Evolutionary conservation across 306 rosid species (phyloP).

Genomic region (Quercus mongolica): DNA sequence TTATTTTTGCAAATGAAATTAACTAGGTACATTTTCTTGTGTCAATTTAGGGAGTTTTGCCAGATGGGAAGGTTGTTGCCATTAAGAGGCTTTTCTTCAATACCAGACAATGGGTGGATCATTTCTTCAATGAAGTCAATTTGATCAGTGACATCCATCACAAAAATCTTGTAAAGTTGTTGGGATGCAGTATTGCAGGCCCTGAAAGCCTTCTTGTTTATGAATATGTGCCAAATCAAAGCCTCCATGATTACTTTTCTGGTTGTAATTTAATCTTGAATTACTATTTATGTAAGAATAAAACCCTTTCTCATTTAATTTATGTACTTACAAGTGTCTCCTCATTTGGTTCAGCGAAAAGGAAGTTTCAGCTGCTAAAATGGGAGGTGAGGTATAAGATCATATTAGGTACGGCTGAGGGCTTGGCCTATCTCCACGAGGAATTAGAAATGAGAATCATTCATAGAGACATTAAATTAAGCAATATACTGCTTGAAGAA

Average conservation of each 20-base stretch:
- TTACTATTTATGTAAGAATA: neutral
- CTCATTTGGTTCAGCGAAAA: slow-evolving; percentile 13
- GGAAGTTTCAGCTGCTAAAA: slow-evolving; percentile 8
- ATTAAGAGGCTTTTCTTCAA: slow-evolving; percentile 60
- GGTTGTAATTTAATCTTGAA: slow-evolving; percentile 32
- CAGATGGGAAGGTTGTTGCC: slow-evolving; percentile 37
- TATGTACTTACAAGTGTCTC: neutral
- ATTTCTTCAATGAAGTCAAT: slow-evolving; percentile 46
- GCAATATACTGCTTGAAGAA: slow-evolving; percentile 55
- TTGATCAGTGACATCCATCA: slow-evolving; percentile 38
- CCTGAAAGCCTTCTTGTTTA: slow-evolving; percentile 80
- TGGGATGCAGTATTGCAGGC: slow-evolving; percentile 77
- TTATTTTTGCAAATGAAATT: neutral
- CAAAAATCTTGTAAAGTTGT: slow-evolving; percentile 47
- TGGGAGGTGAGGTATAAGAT: slow-evolving; percentile 38
- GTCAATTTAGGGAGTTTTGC: slow-evolving; percentile 30
- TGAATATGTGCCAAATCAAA: slow-evolving; percentile 59
- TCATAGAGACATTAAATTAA: slow-evolving; percentile 65
- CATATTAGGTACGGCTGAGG: slow-evolving; percentile 54
- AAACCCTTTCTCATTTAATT: neutral
- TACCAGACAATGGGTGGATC: slow-evolving; percentile 50
- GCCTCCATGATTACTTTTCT: slow-evolving; percentile 54
- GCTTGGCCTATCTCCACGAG: slow-evolving; percentile 65
- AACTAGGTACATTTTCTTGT: neutral
- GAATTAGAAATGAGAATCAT: slow-evolving; percentile 58